These are phyloP conservation scores for Camelina laxa DNA, from an alignment of 345 rosid genomes.

Conservation along the genomic window DNA sequence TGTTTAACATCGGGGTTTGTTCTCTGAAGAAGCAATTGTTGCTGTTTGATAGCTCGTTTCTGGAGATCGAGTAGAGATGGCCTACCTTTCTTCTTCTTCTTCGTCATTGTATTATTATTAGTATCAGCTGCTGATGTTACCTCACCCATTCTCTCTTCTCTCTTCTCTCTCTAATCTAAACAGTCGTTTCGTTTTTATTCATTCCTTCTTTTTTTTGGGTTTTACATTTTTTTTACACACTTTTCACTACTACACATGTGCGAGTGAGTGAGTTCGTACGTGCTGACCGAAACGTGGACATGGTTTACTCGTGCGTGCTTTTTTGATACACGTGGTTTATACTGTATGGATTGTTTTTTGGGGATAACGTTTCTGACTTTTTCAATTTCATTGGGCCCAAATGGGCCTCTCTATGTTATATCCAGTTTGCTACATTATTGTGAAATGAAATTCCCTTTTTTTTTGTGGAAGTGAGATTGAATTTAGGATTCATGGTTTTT, in stretches of 20 bases:
- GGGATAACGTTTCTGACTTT: slow-evolving; percentile 1
- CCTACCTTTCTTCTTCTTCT: slow-evolving; percentile 93
- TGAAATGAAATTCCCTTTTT: too few species aligned
- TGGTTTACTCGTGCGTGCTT: slow-evolving; percentile 31
- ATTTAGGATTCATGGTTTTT: neutral
- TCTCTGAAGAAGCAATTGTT: slow-evolving; percentile 50
- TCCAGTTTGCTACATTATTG: neutral
- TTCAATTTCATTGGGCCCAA: neutral
- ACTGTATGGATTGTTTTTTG: neutral
- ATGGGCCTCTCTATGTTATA: neutral
- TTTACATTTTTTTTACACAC: neutral
- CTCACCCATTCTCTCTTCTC: slow-evolving; percentile 49
- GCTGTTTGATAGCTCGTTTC: slow-evolving; percentile 80
- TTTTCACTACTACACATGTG: slow-evolving; percentile 18
- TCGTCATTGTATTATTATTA: slow-evolving; percentile 50
- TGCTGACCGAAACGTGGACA: slow-evolving; percentile 25
- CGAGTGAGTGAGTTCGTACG: slow-evolving; percentile 33
- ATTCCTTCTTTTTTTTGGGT: neutral
- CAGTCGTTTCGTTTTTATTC: slow-evolving; percentile 44
- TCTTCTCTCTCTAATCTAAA: slow-evolving; percentile 34
- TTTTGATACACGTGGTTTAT: slow-evolving; percentile 15
- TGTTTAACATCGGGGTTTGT: slow-evolving; percentile 30
- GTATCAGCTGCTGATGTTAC: slow-evolving; percentile 38
- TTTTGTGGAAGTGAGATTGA: neutral
- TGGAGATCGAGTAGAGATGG: slow-evolving; percentile 89